A percentile compares a stretch with the other conserved stretches of the same genome.
Conservation (phyloP, 495 filamentous ascomycete species). For the Darksidea phi region DNA sequence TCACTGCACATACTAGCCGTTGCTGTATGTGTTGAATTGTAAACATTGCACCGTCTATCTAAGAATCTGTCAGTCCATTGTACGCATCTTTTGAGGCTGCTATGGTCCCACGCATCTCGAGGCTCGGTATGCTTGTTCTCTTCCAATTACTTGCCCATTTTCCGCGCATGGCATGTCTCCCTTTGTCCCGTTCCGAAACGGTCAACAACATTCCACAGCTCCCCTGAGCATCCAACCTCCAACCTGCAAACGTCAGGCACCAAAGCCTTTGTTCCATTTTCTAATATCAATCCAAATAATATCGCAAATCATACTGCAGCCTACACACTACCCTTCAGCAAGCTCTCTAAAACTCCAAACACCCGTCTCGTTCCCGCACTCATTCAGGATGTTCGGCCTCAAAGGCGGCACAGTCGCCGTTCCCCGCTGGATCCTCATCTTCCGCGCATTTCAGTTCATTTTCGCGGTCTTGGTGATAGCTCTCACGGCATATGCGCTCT, state of each 20-base stretch:
- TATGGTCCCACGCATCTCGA: too few relatives aligned
- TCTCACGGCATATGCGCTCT: constrained; percentile 25
- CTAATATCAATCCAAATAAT: neutral
- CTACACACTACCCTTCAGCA: too few relatives aligned
- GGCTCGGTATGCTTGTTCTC: too few relatives aligned
- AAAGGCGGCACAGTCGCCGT: constrained; percentile 24
- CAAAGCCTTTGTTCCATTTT: neutral
- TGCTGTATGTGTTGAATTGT: too few relatives aligned
- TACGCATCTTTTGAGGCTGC: too few relatives aligned
- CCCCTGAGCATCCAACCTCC: neutral
- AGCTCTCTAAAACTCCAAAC: too few relatives aligned
- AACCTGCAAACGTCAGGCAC: neutral
- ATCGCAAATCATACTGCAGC: neutral
- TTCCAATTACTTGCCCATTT: too few relatives aligned
- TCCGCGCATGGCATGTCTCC: neutral
- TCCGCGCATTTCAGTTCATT: constrained; percentile 28
- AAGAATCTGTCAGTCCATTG: too few relatives aligned
- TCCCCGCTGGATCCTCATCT: constrained; percentile 31
- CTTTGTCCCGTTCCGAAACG: neutral
- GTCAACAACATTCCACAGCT: neutral
- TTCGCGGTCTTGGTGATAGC: constrained; percentile 25
- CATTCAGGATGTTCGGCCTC: constrained; percentile 19
- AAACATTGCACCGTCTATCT: too few relatives aligned
- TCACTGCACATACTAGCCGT: too few relatives aligned
- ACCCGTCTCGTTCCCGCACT: too few relatives aligned